Base-by-base conservation (phyloP, 2,329 filamentous ascomycete species). In the Pseudomassariella vexata region DNA sequence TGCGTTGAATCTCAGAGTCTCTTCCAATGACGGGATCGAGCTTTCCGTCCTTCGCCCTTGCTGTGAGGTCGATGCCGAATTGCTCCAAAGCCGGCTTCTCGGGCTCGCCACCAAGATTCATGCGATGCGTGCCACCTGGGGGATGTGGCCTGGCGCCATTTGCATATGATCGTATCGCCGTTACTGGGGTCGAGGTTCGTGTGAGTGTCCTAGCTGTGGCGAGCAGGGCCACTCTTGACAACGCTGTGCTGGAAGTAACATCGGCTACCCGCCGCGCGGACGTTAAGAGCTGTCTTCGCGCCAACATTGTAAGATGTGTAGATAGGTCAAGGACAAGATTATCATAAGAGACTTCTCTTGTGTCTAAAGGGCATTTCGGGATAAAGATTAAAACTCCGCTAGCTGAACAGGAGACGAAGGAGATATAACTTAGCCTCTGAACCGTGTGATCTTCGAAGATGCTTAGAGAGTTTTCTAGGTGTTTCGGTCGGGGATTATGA, bases 21-120 rank as follows among this genome's bases (percentile, higher is more conserved):
- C 92, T 75, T 14, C 92, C 92, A 51, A 98, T 96, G 10, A 96
- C 90, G 0, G 92, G 92, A 52, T 98, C 92, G 4, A 98, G 71
- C 54, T 95, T 95, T 24, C 92, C 92, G 29, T 84, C 82, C 55
- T 75, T 85, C 14, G 92, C 92, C 48, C 76, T 77, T 9, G 78
- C 84, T 2, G 92, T 96, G 32, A 98, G 68, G 55, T 98, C 90
- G 39, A 95, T 70, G 36, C 92, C 92, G 51, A 81, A 98, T 57
- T 94, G 77, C 57, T 96, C 90, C 31, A 96, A 64, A 1, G 92
- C 89, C 3, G 89, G 70, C 60, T 95, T 95, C 59, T 95, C 70
- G 26, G 74, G 71, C 46, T 74, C 75, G 18, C 68, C 78, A 34
- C 86, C 76, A 55, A 96, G 62, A 54, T 96, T 80, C 89, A 96